Conservation (phyloP, 2,329 filamentous ascomycete species). For the Penicillium sp. region DNA sequence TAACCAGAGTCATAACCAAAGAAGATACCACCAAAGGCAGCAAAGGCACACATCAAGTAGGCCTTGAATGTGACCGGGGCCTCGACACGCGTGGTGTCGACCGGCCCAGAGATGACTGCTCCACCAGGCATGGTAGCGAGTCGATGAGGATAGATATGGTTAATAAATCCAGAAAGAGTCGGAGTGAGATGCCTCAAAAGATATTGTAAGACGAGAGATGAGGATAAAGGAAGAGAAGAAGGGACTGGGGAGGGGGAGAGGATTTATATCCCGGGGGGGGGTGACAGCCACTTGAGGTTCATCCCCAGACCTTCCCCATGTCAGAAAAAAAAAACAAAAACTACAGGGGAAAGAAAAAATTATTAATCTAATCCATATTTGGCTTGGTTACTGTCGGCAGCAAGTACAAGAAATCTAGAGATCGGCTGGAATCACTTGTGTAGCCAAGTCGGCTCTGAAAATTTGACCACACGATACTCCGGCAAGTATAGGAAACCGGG, state of each 20-base stretch:
- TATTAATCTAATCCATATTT: background rate
- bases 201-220: background rate
- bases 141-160: background rate
- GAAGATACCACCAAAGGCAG: conserved; percentile 60
- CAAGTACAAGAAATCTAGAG: background rate
- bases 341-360: background rate
- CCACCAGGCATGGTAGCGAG: conserved; percentile 27
- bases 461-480: background rate
- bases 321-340: background rate
- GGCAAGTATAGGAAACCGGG: conserved; percentile 5
- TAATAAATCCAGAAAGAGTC: background rate
- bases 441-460: conserved; percentile 3
- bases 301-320: background rate
- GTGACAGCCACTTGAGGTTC: background rate
- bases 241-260: background rate
- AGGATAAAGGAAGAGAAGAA: background rate
- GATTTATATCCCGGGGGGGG: conserved; percentile 1
- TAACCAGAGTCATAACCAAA: conserved; percentile 61
- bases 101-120: conserved; percentile 34
- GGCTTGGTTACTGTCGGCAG: background rate
- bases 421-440: background rate
- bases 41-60: conserved; percentile 60
- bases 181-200: background rate
- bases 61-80: conserved; percentile 59
- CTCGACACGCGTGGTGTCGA: conserved; percentile 55